Evolutionary conservation across 805 yeast species (phyloP).

Genomic region (Barnettozyma vustinii): DNA sequence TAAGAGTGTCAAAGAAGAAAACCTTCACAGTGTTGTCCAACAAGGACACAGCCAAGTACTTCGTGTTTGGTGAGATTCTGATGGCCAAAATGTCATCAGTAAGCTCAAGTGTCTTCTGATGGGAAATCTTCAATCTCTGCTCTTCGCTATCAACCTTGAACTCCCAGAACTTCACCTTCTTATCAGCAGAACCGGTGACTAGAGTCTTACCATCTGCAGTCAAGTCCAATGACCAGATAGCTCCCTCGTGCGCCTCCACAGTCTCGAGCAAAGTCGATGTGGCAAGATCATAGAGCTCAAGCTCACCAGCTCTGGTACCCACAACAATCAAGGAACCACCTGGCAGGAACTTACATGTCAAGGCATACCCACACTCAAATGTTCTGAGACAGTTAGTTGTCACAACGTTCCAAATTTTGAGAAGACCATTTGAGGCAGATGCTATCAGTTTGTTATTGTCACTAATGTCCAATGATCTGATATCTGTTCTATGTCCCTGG

Average conservation of each 20-base stretch:
- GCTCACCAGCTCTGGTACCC: conserved; percentile 82
- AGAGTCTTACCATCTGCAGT: conserved; percentile 80
- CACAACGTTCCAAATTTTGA: conserved; percentile 83
- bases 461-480: conserved; percentile 77
- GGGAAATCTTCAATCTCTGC: conserved; percentile 55
- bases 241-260: conserved; percentile 73
- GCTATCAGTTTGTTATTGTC: conserved; percentile 76
- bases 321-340: conserved; percentile 85
- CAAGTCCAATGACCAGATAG: conserved; percentile 88
- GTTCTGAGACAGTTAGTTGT: conserved; percentile 77
- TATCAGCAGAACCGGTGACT: conserved; percentile 93
- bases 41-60: conserved; percentile 73
- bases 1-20: conserved; percentile 79
- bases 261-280: conserved; percentile 68
- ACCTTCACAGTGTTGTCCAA: conserved; percentile 95
- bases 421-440: conserved; percentile 84
- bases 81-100: conserved; percentile 82
- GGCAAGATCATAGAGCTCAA: conserved; percentile 83
- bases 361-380: conserved; percentile 83
- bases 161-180: conserved; percentile 85
- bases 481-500: conserved; percentile 86
- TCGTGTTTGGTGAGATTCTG: conserved; percentile 73
- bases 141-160: conserved; percentile 61
- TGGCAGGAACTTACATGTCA: conserved; percentile 77
- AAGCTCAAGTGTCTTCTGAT: conserved; percentile 77